phyloP scores from a whole-genome alignment of 2,329 filamentous ascomycete genomes.

The Fonsecaea multimorphosa region DNA sequence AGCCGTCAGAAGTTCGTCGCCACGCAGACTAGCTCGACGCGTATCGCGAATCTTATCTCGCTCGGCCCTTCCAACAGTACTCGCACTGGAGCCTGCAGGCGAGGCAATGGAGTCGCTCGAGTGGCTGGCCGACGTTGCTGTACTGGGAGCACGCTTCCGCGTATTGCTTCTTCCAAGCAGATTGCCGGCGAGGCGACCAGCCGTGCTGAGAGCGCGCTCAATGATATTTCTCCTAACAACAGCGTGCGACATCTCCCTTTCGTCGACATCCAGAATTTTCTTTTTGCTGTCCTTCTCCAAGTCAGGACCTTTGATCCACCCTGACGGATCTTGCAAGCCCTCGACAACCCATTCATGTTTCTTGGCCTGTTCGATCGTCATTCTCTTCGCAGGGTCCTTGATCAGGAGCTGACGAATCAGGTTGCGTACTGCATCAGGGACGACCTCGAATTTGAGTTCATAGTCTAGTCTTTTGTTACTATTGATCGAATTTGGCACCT shows the following conservation, averaged over 20 bases:
- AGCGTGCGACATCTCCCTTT: constrained; percentile 84
- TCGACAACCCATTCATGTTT: constrained; percentile 88
- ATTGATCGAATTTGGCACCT: constrained; percentile 56
- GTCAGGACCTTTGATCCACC: constrained; percentile 95
- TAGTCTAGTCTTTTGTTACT: constrained; percentile 76
- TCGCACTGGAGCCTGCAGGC: constrained; percentile 61
- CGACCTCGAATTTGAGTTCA: constrained; percentile 81
- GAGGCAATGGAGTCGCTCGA: constrained; percentile 62
- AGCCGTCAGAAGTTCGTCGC: constrained; percentile 63
- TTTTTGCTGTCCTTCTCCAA: constrained; percentile 76
- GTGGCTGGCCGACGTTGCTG: constrained; percentile 60
- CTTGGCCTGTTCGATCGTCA: constrained; percentile 89
- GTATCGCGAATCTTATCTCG: constrained; percentile 43
- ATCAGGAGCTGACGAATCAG: constrained; percentile 78
- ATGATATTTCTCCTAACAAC: constrained; percentile 89
- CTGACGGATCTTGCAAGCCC: constrained; percentile 73
- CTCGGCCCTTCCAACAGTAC: constrained; percentile 61
- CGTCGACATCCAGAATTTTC: constrained; percentile 84
- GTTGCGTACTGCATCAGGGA: constrained; percentile 80
- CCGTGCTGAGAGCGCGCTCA: constrained; percentile 68
- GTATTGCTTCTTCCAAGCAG: constrained; percentile 56
- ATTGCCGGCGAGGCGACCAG: constrained; percentile 68
- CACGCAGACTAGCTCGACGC: constrained; percentile 63
- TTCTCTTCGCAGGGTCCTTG: constrained; percentile 88
- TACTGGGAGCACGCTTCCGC: constrained; percentile 61